These are phyloP conservation scores for Albugo candida DNA, from an alignment of 352 stramenopile genomes.

Conservation along the genomic window DNA sequence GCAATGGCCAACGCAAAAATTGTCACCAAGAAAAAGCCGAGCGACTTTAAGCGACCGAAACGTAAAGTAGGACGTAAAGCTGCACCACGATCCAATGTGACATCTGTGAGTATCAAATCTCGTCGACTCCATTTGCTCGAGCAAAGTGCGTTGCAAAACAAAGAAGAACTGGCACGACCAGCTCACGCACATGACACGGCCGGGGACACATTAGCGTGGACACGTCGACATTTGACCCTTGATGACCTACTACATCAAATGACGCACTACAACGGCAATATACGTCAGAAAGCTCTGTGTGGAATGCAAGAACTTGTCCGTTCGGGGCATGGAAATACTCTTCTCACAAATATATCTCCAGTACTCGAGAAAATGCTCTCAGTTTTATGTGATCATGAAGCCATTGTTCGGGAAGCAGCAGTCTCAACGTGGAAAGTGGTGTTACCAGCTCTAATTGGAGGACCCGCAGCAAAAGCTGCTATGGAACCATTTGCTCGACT, in stretches of 20 bases:
- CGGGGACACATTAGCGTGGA: conserved; percentile 24
- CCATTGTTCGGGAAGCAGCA: conserved; percentile 49
- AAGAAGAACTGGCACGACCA: conserved; percentile 5
- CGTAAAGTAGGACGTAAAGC: conserved; percentile 64
- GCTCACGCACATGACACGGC: no score
- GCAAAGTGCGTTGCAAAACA: conserved; percentile 57
- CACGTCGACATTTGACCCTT: conserved; percentile 40
- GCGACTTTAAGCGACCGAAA: conserved; percentile 76
- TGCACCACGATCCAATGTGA: conserved; percentile 49
- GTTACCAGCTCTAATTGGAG: conserved; percentile 23
- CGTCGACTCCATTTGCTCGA: conserved; percentile 69
- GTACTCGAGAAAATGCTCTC: conserved; percentile 62
- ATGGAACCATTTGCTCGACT: conserved; percentile 52
- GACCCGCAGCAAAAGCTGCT: conserved; percentile 13
- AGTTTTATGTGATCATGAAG: conserved; percentile 56
- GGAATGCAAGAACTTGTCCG: conserved; percentile 38
- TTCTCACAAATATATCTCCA: conserved; percentile 48
- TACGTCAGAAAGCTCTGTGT: conserved; percentile 48
- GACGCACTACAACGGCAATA: conserved; percentile 64
- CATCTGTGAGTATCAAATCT: conserved; percentile 44
- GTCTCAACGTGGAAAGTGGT: conserved; percentile 46
- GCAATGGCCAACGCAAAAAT: not conserved
- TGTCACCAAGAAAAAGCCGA: conserved; percentile 58
- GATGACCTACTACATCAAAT: conserved; percentile 44
- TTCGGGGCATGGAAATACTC: conserved; percentile 21